Evolutionary conservation across 2,329 filamentous ascomycete species (phyloP), one percentile per base, ranked within the genome.

Genomic region (Sporothrix pallida): DNA sequence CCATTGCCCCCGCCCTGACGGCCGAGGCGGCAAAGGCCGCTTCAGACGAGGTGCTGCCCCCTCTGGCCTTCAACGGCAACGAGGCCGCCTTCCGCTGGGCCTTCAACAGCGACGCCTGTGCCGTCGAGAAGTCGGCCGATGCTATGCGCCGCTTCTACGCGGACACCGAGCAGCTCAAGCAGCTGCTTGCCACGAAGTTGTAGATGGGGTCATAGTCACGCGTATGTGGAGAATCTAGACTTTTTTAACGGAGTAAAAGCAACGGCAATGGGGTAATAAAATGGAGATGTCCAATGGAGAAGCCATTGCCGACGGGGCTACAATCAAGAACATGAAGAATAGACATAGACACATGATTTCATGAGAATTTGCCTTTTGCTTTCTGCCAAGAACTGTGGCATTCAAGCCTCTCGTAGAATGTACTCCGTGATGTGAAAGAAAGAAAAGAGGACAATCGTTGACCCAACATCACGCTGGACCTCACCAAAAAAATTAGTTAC

Each of bases 51-150:
- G 83, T 92, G 81, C 87, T 94, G 76, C 84, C 89, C 4, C 92
- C 90, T 88, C 88, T 89, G 83, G 85, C 81, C 78, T 94, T 93
- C 86, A 86, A 93, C 81, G 85, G 90, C 79, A 84, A 92, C 82
- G 91, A 94, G 86, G 81, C 90, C 69, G 80, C 83, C 26, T 94
- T 93, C 91, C 90, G 92, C 80, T 94, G 93, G 85, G 88, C 90
- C 81, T 92, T 93, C 87, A 94, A 94, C 85, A 91, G 93, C 85
- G 90, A 94, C 79, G 87, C 90, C 78, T 93, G 93, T 91, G 91
- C 90, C 62, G 90, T 92, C 75, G 91, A 93, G 87, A 94, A 94
- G 88, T 87, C 93, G 78, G 88, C 90, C 75, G 91, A 93, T 83
- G 91, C 92, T 83, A 94, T 94, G 85, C 91, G 90, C 83, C 92